These are phyloP conservation scores for Sordariomycetes sp. DNA, from an alignment of 2,329 filamentous ascomycete genomes.

Conservation along the genomic window DNA sequence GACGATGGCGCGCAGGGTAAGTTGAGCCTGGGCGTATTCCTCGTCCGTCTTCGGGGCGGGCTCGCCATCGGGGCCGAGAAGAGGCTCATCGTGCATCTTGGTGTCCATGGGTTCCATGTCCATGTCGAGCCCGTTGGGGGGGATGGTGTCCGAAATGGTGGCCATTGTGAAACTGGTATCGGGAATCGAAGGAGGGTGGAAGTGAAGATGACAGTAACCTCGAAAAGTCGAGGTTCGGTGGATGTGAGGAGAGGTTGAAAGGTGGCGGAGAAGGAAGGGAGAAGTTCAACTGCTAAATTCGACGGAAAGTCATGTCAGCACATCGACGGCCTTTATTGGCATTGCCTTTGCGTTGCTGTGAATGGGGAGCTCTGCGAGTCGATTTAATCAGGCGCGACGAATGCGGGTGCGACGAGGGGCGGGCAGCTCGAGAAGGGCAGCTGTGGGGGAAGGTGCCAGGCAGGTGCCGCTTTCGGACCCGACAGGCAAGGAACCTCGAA, in stretches of 20 bases:
- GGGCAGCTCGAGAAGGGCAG: not conserved
- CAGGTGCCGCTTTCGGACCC: not conserved
- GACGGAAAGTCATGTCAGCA: not conserved
- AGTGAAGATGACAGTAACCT: not conserved
- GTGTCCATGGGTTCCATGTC: constrained; percentile 34
- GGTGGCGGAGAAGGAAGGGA: not conserved
- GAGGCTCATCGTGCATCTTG: constrained; percentile 47
- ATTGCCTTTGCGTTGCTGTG: not conserved
- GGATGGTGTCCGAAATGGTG: constrained; percentile 40
- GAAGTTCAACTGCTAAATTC: not conserved
- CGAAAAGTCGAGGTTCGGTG: not conserved
- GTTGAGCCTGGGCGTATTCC: constrained; percentile 83
- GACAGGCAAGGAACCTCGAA: not conserved
- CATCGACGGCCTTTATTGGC: not conserved
- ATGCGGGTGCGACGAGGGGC: not conserved
- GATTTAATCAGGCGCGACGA: not conserved
- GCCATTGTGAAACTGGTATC: constrained; percentile 37
- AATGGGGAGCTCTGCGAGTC: not conserved
- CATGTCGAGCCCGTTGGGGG: constrained; percentile 48
- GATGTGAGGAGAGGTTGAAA: not conserved
- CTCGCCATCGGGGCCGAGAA: constrained; percentile 62
- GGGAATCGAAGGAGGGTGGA: not conserved
- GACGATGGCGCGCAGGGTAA: constrained; percentile 93
- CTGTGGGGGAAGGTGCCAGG: not conserved
- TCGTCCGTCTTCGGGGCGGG: constrained; percentile 83